A percentile compares a stretch with the other conserved stretches of the same genome.
These are phyloP conservation scores for Saccharomycopsis malanga DNA, from an alignment of 805 yeast genomes.

Conservation along the genomic window DNA sequence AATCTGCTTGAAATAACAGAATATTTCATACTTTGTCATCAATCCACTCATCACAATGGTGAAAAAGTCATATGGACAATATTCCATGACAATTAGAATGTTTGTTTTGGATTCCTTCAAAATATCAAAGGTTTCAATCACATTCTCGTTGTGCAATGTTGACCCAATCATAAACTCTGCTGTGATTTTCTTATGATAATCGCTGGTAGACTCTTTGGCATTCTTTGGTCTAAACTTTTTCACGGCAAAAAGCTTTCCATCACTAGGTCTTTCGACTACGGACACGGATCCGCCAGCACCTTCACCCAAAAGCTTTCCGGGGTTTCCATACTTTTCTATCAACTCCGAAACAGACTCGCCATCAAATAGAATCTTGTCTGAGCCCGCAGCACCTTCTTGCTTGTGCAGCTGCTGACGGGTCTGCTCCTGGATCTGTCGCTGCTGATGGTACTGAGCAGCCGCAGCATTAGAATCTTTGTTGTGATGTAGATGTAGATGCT, in stretches of 20 bases:
- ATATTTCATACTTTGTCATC: conserved; percentile 75
- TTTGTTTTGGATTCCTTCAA: conserved; percentile 60
- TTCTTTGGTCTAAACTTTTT: conserved; percentile 72
- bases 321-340: conserved; percentile 56
- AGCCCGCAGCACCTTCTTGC: conserved; percentile 9
- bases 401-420: conserved; percentile 14
- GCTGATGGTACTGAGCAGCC: conserved; percentile 3
- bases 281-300: conserved; percentile 91
- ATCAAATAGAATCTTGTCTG: conserved; percentile 29
- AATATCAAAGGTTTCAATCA: conserved; percentile 70
- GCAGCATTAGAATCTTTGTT: not conserved
- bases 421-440: not conserved
- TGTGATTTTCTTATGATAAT: conserved; percentile 75
- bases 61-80: conserved; percentile 77
- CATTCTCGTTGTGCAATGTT: conserved; percentile 73
- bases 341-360: conserved; percentile 43
- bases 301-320: conserved; percentile 71
- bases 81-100: conserved; percentile 79
- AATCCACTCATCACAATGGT: conserved; percentile 83
- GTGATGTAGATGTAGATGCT: conserved; percentile 16
- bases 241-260: conserved; percentile 74
- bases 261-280: conserved; percentile 58
- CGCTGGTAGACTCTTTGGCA: conserved; percentile 63
- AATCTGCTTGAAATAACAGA: conserved; percentile 73
- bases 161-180: conserved; percentile 87